Percentiles rank a stretch among this genome's conserved stretches.
Evolutionary conservation across 2,329 filamentous ascomycete species (phyloP).

Genomic region (Neurospora crassa): DNA sequence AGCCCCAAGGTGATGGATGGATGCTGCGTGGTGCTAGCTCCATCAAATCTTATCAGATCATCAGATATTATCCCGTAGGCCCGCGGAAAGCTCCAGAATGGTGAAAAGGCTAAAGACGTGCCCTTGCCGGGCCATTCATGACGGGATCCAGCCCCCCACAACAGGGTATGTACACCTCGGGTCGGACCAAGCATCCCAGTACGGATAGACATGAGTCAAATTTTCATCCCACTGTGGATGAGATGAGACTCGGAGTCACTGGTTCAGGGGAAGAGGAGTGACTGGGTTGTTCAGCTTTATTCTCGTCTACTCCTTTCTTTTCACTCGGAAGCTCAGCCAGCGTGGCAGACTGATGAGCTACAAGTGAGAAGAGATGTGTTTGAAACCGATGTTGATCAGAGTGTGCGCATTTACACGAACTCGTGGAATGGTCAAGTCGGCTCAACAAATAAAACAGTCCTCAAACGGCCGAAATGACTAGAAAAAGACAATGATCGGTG

Average conservation of each 20-base stretch:
- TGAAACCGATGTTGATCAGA: not conserved
- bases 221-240: not conserved
- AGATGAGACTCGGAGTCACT: not conserved
- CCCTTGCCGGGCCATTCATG: not conserved
- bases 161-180: not conserved
- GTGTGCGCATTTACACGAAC: not conserved
- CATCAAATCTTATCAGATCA: slow-evolving; percentile 42
- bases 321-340: not conserved
- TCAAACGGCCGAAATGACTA: not conserved
- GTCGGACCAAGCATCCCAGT: not conserved
- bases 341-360: not conserved
- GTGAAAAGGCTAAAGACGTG: not conserved
- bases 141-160: not conserved
- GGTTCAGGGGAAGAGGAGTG: not conserved
- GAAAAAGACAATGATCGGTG: not conserved
- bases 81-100: not conserved
- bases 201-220: not conserved
- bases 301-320: not conserved
- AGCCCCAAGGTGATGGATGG: not conserved
- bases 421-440: not conserved
- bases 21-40: not conserved
- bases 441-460: not conserved
- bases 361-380: not conserved
- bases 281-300: not conserved
- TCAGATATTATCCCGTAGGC: slow-evolving; percentile 32